Evolutionary conservation across 2,329 filamentous ascomycete species (phyloP), one percentile per base, ranked within the genome.

Genomic region (Diaporthe humulicola): DNA sequence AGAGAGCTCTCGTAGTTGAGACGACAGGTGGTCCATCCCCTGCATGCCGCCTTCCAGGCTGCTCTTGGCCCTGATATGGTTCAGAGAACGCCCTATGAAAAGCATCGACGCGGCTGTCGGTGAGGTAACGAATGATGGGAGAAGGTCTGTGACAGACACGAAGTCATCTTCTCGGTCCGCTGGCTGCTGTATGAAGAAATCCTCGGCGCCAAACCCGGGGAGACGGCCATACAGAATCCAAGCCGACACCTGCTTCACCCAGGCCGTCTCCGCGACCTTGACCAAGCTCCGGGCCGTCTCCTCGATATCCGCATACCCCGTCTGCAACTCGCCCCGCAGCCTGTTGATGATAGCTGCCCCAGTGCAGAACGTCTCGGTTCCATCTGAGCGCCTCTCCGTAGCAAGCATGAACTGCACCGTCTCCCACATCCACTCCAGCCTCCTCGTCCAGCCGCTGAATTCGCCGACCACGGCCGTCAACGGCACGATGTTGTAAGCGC

Each of bases 401-500:
- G 81, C 78, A 70, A 90, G 84, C 82, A 98, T 94, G 78, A 94
- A 94, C 78, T 90, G 88, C 45, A 91, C 89, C 64, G 96, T 85
- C 42, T 91, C 88, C 92, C 93, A 94, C 28, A 98, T 88, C 95
- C 96, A 98, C 79, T 96, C 93, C 87, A 98, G 90, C 48, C 92
- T 88, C 79, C 95, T 90, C 61, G 90, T 93, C 96, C 96, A 98
- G 57, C 90, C 93, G n/a, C 93, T 92, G 80, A 98, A 98, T 80
- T 97, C 93, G 7, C 90, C 90, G 38, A 98, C 92, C 28, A 98
- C 89, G 2, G 93, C 93, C 67, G 97, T 97, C 78, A 99, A 85
- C 3, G 97, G 96, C 30, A 98, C 96, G 76, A 98, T 97, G 76
- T 96, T 93, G 82, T 98, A 98, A 1, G 94, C 96, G 56, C 96